Evolutionary conservation across 2,329 filamentous ascomycete species (phyloP), one percentile per base, ranked within the genome.

Genomic region (Diaporthe sp.): DNA sequence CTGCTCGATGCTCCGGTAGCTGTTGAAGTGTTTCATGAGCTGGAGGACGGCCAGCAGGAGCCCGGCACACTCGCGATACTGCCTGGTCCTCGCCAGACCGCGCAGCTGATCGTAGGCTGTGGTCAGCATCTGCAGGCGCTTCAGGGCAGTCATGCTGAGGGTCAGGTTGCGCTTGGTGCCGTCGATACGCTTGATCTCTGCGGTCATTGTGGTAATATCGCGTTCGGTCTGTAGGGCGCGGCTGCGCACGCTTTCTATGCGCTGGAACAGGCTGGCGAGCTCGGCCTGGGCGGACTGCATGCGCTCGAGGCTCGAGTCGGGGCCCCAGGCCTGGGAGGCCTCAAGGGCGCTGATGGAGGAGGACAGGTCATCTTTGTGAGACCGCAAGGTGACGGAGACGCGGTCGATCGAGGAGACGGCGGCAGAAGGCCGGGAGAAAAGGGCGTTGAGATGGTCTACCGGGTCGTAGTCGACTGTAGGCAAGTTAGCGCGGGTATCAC

Each of bases 21-120:
- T 97, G 86, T 98, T 97, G 89, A 99, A 99, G 85, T 99, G 96
- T 78, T 94, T 94, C 94, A 98, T 98, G 60, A 99, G 92, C 89
- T 99, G 97, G 74, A 99, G 90, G 42, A 99, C 97, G 13, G 97
- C 97, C 85, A 98, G 95, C 74, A 99, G 87, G 75, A 99, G 88
- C 80, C 97, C 95, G 22, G 96, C 96, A 82, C 97, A 98, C 83
- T 99, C 97, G 77, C 95, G 89, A 83, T 99, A 99, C 83, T 99
- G 97, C 73, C 96, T 89, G 47, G 94, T 93, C 84, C 94, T 94
- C 78, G 94, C 93, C 78, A 98, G 87, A 3, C 92, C 94, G 74
- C 94, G 91, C 74, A 99, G 88, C 85, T 99, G 97, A 82, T 98
- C 97, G 84, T 98, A 99, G n/a, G 97, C 97, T 4, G 97, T 98